Evolutionary conservation across 1,284 basidiomycete species (phyloP).

Genomic region (Ceraceosorus bombacis): DNA sequence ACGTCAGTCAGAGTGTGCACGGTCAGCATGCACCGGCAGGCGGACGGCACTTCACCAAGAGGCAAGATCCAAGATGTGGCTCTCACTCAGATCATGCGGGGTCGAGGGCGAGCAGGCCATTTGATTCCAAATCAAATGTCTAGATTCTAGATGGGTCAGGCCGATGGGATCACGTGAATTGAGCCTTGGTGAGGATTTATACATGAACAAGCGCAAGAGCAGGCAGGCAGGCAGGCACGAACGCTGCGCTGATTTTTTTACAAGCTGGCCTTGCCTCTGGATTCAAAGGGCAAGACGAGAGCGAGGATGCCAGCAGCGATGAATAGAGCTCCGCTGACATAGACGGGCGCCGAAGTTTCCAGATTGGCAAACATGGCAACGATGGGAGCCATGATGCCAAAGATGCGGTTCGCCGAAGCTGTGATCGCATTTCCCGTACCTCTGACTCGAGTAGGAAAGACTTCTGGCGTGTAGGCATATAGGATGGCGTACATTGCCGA

Average conservation of each 20-base stretch:
- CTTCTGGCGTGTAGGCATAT: conserved; percentile 12
- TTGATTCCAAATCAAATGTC: too few species aligned
- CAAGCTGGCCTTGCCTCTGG: conserved; percentile 5
- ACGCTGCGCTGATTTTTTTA: not conserved
- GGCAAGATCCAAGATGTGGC: too few species aligned
- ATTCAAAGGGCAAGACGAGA: conserved; percentile 5
- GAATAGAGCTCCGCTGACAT: conserved; percentile 13
- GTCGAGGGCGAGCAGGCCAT: too few species aligned
- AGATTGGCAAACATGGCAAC: conserved; percentile 10
- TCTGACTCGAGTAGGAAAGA: conserved; percentile 10
- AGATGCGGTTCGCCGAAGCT: conserved; percentile 7
- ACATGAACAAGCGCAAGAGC: too few species aligned
- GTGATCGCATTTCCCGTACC: conserved; percentile 12
- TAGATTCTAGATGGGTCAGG: too few species aligned
- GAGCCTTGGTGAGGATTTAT: too few species aligned
- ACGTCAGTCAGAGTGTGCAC: too few species aligned
- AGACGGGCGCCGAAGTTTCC: conserved; percentile 51
- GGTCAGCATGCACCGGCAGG: too few species aligned
- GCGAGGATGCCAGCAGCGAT: conserved; percentile 6
- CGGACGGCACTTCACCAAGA: too few species aligned
- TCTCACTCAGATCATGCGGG: too few species aligned
- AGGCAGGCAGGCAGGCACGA: not conserved
- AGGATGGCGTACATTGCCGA: conserved; percentile 10
- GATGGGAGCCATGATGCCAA: conserved; percentile 12
- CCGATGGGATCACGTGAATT: too few species aligned